Percentiles rank a stretch among this genome's conserved stretches.
These are phyloP conservation scores for Apophysomyces ossiformis DNA, from an alignment of 371 early-diverging fungal genomes.

Conservation along the genomic window DNA sequence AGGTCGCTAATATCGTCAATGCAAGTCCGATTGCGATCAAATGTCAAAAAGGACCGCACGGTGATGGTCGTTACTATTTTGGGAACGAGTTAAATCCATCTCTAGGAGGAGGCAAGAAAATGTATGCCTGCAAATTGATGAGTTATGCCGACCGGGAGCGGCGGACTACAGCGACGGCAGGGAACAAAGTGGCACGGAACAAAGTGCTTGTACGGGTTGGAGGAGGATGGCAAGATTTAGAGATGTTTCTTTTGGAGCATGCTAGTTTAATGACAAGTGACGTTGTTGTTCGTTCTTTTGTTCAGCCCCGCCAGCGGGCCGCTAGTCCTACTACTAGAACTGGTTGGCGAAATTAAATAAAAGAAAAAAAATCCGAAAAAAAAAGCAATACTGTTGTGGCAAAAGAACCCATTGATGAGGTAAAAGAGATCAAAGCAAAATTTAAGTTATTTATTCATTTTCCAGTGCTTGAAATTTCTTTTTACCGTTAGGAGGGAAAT, in stretches of 20 bases:
- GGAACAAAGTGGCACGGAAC: conserved; percentile 30
- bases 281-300: conserved; percentile 17
- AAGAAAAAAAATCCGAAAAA: background rate
- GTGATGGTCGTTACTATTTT: conserved; percentile 62
- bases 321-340: conserved; percentile 11
- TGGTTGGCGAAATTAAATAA: conserved; percentile 13
- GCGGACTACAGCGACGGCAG: conserved; percentile 8
- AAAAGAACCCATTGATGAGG: background rate
- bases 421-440: background rate
- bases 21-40: conserved; percentile 53
- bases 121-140: conserved; percentile 53
- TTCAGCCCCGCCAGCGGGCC: background rate
- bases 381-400: background rate
- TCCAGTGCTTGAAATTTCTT: too few species aligned
- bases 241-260: conserved; percentile 64
- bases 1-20: conserved; percentile 60
- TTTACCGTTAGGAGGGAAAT: too few species aligned
- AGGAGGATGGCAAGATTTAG: conserved; percentile 70
- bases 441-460: too few species aligned
- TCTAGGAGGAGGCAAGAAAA: conserved; percentile 46
- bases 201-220: conserved; percentile 68
- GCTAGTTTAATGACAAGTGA: conserved; percentile 43
- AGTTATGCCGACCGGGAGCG: conserved; percentile 32
- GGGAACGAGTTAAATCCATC: conserved; percentile 55
- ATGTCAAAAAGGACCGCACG: conserved; percentile 45